Evolutionary conservation across 2,329 filamentous ascomycete genomes (phyloP), one percentile per base, ranked within the genome.

Genomic region (Catunica adiposa): DNA sequence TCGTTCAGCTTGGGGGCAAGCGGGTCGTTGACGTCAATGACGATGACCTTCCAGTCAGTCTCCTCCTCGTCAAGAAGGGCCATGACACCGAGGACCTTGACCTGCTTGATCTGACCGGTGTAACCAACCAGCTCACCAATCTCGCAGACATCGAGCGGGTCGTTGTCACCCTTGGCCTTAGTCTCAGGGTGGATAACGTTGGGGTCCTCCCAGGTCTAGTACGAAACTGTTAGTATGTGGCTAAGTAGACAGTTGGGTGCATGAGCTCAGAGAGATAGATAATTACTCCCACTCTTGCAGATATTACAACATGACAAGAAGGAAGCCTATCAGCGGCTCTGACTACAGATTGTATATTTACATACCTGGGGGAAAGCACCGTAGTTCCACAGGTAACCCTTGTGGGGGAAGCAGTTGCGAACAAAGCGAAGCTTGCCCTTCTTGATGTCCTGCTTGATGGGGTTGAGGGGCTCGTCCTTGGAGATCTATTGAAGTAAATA

Each of bases 11-110:
- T 95, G 67, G 86, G 73, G 57, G 92, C 92, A 62, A 98, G 79
- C 63, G 92, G 90, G 76, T 98, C 92, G 75, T 97, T 95, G 70
- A 96, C 75, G 70, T 98, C 92, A 68, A 98, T 94, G 73, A 97
- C 92, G 66, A 98, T 97, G 76, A 98, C 88, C 83, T 98, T 98
- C 92, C 92, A 98, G 81, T 98, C 92, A 62, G 92, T 98, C 84
- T 98, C 92, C 72, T 94, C 92, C 81, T 98, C 92, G 66, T 98
- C 92, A 62, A 98, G 86, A 63, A 98, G 82, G 64, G 92, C 92
- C 92, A 98, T 98, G 69, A 97, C 89, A 72, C 92, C 92, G 62
- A 98, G 86, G 61, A 97, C 87, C 84, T 97, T 98, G 81, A 98
- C 92, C 77, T 97, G 92, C 82, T 97, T 98, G 72, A 98, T 77